Evolutionary conservation across 495 filamentous ascomycete genomes (phyloP).

Genomic region (Immersiella caudata): DNA sequence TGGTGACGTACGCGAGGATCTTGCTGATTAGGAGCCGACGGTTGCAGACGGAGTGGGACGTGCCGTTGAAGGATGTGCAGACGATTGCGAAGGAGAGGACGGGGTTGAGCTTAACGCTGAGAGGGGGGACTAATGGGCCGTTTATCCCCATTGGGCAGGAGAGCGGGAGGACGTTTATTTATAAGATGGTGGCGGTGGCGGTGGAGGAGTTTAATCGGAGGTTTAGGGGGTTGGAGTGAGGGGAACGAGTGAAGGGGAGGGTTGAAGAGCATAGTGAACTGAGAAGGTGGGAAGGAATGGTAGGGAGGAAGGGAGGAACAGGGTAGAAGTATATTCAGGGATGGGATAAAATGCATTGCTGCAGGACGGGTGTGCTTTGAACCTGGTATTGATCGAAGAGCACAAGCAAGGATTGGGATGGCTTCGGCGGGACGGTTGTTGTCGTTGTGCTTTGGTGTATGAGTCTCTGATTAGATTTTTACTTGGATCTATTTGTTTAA

Average conservation of each 20-base stretch:
- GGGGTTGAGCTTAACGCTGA: constrained; percentile 82
- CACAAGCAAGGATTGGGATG: too few relatives aligned
- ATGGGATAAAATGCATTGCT: too few relatives aligned
- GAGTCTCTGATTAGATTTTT: too few relatives aligned
- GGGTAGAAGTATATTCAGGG: too few relatives aligned
- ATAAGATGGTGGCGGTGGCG: constrained; percentile 58
- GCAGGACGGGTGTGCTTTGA: too few relatives aligned
- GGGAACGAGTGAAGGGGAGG: neutral
- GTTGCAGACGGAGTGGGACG: constrained; percentile 90
- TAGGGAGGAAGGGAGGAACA: too few relatives aligned
- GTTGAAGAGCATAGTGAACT: too few relatives aligned
- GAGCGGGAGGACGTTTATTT: constrained; percentile 84
- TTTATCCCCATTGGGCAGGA: constrained; percentile 94
- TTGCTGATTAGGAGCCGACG: constrained; percentile 85
- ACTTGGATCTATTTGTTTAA: too few relatives aligned
- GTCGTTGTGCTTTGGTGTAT: too few relatives aligned
- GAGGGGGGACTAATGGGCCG: constrained; percentile 89
- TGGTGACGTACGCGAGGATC: constrained; percentile 91
- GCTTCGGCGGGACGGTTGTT: too few relatives aligned
- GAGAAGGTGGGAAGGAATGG: neutral
- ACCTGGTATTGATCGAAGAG: too few relatives aligned
- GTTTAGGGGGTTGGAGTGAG: constrained; percentile 48
- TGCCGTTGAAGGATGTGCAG: constrained; percentile 92
- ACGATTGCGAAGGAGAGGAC: constrained; percentile 96
- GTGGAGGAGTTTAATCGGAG: constrained; percentile 62